Conservation (phyloP, 805 yeast species). For the Wickerhamomyces alni region DNA sequence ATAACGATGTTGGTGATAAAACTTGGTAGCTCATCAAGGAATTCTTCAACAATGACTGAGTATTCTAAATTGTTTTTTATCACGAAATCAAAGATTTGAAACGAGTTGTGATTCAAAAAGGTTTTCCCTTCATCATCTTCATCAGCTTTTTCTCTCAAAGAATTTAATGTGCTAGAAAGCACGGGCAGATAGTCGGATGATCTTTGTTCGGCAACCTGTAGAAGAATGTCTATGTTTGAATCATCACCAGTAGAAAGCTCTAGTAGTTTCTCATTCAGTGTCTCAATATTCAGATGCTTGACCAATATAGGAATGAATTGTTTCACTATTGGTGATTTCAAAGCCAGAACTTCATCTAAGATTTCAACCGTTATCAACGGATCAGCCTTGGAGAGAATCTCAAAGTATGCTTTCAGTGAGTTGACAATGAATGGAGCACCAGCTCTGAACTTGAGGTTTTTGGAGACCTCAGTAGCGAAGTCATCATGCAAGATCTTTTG, state of each 20-base stretch:
- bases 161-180: slow-evolving; percentile 14
- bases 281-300: slow-evolving; percentile 10
- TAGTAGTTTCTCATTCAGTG: slow-evolving; percentile 3
- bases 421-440: slow-evolving; percentile 26
- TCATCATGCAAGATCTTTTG: slow-evolving; percentile 24
- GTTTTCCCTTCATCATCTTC: slow-evolving; percentile 16
- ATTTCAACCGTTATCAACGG: slow-evolving; percentile 2
- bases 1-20: slow-evolving; percentile 25
- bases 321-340: slow-evolving; percentile 11
- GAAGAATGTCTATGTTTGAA: slow-evolving; percentile 4
- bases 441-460: slow-evolving; percentile 25
- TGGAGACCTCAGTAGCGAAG: slow-evolving; percentile 22
- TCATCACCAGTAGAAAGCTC: neutral
- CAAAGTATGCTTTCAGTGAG: slow-evolving; percentile 25
- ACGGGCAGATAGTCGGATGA: too few species aligned
- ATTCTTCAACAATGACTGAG: slow-evolving; percentile 24
- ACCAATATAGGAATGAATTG: slow-evolving; percentile 19
- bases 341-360: slow-evolving; percentile 14
- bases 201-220: slow-evolving; percentile 8
- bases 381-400: slow-evolving; percentile 10
- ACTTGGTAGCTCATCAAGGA: slow-evolving; percentile 30
- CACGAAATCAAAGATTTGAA: slow-evolving; percentile 23
- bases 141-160: slow-evolving; percentile 14
- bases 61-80: slow-evolving; percentile 20
- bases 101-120: slow-evolving; percentile 18